Base-by-base conservation (phyloP, 768 basidiomycete genomes). In the Naganishia kalamii region DNA sequence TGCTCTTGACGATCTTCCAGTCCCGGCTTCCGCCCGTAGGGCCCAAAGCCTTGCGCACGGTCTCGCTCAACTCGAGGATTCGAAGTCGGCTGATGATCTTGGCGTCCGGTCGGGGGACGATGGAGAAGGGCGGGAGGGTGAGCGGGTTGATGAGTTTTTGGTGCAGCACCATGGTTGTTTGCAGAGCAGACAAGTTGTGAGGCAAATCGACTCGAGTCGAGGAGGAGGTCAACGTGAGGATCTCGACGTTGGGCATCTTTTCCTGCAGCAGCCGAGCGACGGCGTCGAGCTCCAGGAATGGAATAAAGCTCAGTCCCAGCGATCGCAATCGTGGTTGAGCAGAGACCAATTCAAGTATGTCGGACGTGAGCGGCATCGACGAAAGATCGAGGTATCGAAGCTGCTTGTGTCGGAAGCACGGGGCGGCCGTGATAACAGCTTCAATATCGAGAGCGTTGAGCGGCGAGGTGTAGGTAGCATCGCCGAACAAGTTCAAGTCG, bases 321-420 rank as follows among this genome's bases (percentile, higher is more conserved):
- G 91, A 92, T 62, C 93, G 86, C 29, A 99, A 81, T 47, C 82
- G 82, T 2, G 85, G 85, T 75, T 90, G 90, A 7, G 85, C 78
- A 19, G 82, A 82, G 73, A 85, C 85, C 0, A 79, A 74, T 11
- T 81, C 80, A 12, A 78, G 73, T 65, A 87, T 78, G 8, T 83
- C 80, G 48, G 80, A 77, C 5, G 87, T 88, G 60, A 97, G 70
- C 0, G 88, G 88, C 5, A 88, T 81, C 67, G 88, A 90, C 15
- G 93, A 96, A 32, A 99, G 78, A 76, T 99, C 94, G 68, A 99
- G 84, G 77, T 93, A 96, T 12, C 86, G 83, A 43, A 99, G 81
- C 65, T 85, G 77, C 10, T 89, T 88, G 52, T 81, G 84, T 12
- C 80, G 76, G 80, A 99, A 89, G 72, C 88, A 90, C 0, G 92